Percentiles rank a stretch among this genome's conserved stretches.
These are phyloP conservation scores for Aspergillus arachidicola DNA, from an alignment of 2,329 filamentous ascomycete species.

Conservation along the genomic window DNA sequence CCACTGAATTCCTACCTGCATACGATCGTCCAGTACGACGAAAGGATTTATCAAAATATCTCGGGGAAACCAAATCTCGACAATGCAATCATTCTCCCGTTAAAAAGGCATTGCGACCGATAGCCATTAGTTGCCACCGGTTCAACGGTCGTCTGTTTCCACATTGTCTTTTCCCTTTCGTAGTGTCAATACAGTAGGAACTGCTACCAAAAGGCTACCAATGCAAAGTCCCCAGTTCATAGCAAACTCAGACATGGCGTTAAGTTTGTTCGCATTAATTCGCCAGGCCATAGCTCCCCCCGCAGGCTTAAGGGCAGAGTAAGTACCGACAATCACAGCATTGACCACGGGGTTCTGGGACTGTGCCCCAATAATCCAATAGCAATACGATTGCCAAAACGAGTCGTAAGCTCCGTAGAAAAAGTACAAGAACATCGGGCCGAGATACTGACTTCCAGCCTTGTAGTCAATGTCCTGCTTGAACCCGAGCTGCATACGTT, in stretches of 20 bases:
- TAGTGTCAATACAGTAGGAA: neutral
- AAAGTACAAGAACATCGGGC: conserved; percentile 83
- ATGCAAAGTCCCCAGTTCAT: neutral
- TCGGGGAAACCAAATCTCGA: neutral
- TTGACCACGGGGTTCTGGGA: neutral
- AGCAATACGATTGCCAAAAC: conserved; percentile 82
- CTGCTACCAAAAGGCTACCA: neutral
- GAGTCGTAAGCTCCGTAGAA: conserved; percentile 89
- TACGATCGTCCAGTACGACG: neutral
- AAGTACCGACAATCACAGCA: neutral
- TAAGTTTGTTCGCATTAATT: neutral
- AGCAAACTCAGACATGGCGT: neutral
- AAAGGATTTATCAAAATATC: neutral
- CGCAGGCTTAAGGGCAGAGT: neutral
- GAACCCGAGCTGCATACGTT: conserved; percentile 35
- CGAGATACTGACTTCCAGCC: conserved; percentile 65
- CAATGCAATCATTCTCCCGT: neutral
- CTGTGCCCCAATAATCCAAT: conserved; percentile 60
- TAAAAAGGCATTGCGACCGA: neutral
- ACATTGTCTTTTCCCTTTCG: neutral
- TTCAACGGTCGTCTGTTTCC: neutral
- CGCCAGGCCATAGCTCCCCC: neutral
- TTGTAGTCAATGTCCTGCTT: conserved; percentile 59
- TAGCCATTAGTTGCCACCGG: neutral
- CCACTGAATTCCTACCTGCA: neutral